Evolutionary conservation across 345 rosid species (phyloP), one percentile per base, ranked within the genome.

Genomic region (Nephelium lappaceum): DNA sequence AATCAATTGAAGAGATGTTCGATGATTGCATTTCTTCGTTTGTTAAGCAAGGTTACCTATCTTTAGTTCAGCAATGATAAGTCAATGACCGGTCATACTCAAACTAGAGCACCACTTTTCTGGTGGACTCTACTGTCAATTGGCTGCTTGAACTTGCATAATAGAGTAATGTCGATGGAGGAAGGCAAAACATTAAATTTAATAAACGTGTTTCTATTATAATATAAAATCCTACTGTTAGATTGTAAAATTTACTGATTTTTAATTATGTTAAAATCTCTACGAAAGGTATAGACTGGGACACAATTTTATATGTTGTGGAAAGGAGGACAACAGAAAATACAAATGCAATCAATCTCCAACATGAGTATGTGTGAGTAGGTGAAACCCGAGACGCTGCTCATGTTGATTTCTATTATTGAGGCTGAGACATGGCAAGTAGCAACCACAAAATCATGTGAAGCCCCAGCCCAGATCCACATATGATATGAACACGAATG

Each of bases 1-100:
- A 89, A 86, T 12, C 92, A 6, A 81, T 91, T 14, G 69, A 88
- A 65, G 84, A 89, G 62, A 93, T 93, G 97, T 90, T 92, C 16
- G 93, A 92, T 51, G 97, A 95, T 75, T 88, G 92, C 77, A 74
- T 93, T 65, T 84, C 88, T 60, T 93, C 95, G 19, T 74, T 93
- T 3, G 81, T 85, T 23, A 83, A 89, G 69, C 91, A 89, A 73
- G 91, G 91, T 78, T 80, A 88, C 80, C 86, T 90, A 77, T 65
- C 86, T 65, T 75, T 60, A 41, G 19, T 15, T 36, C 71, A 24
- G 72, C 66, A 6, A 21, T 18, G 36, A 41, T 72, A 24, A 64
- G 27, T 23, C n/a, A 42, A 64, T 16, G 63, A 75, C 57, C 63
- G 11, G 21, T 67, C 27, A 9, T 2, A 38, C 42, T 38, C n/a